Percentiles rank a stretch among this genome's conserved stretches.
phyloP scores from a whole-genome alignment of 2,329 filamentous ascomycete genomes.

The Alternaria brassicae region DNA sequence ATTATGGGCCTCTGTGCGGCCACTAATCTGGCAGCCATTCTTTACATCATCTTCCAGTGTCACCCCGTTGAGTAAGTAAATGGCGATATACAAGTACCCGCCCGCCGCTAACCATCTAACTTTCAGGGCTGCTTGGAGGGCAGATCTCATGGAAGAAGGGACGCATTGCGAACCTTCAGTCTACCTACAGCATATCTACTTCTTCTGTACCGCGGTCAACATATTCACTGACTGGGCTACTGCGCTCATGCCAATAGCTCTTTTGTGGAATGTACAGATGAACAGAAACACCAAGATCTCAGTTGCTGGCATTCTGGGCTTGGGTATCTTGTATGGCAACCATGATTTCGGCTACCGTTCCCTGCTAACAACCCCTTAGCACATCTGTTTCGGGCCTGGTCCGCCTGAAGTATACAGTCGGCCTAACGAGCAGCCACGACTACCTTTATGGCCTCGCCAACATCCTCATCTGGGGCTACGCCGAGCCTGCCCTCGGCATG shows the following conservation, averaged over 20 bases:
- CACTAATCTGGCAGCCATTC: conserved; percentile 41
- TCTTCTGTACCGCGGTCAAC: conserved; percentile 47
- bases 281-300: conserved; percentile 36
- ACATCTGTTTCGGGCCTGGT: conserved; percentile 38
- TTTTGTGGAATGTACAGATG: conserved; percentile 37
- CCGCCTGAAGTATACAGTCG: conserved; percentile 41
- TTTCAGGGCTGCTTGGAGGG: conserved; percentile 21
- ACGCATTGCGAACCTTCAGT: conserved; percentile 35
- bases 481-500: conserved; percentile 47
- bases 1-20: conserved; percentile 41
- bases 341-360: background rate
- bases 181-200: conserved; percentile 44
- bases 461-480: conserved; percentile 49
- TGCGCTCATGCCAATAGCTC: conserved; percentile 38
- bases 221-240: conserved; percentile 50
- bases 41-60: conserved; percentile 51
- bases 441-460: conserved; percentile 45
- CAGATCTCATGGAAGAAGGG: conserved; percentile 19
- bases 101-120: background rate
- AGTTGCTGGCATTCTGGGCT: conserved; percentile 26
- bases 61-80: conserved; percentile 34
- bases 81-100: background rate
- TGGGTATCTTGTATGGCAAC: conserved; percentile 31
- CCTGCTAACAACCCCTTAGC: background rate
- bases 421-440: conserved; percentile 41